Evolutionary conservation across 2,329 filamentous ascomycete genomes (phyloP), one percentile per base, ranked within the genome.

Genomic region (Chalara sp.): DNA sequence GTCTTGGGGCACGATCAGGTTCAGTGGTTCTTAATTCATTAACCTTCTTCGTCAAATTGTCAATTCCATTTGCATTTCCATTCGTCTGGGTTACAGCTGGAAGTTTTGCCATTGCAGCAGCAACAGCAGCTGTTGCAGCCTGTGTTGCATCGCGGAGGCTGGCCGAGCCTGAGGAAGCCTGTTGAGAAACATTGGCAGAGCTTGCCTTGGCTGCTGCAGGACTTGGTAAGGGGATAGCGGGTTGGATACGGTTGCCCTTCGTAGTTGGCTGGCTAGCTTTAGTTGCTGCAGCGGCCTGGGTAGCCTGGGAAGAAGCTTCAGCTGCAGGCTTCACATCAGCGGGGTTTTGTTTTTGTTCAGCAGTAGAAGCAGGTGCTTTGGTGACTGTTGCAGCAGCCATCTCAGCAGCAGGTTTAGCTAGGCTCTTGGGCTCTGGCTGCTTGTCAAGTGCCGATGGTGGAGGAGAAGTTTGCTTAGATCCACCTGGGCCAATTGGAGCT

Each of bases 31-130:
- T 78, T 86, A 91, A 89, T 62, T 89, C 86, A 52, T 86, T 83
- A 33, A 91, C 84, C 65, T 86, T 86, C 63, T 80, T 84, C 1
- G 84, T 81, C 52, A 91, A 66, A 57, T 89, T 89, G 57, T 90
- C 86, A 63, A 88, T 75, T 2, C 74, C 71, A 32, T 70, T 72
- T 28, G 65, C 60, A 32, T 70, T 72, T 21, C 65, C 60, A 39
- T 68, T 62, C 5, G 56, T 46, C 35, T 67, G 63, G n/a, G 58
- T 61, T 28, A 60, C 57, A 32, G 63, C 59, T 47, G 72, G 68
- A 4, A 91, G 75, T 62, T 87, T 86, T 1, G 86, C 84, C 84
- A 90, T 89, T 2, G 87, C 87, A 40, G 85, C 80, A 48, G 86
- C 86, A n/a, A 89, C 87, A 6, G 87, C 87, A 32, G 85, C 86